Conservation (phyloP, 768 basidiomycete genomes). For the Boletales sp. region DNA sequence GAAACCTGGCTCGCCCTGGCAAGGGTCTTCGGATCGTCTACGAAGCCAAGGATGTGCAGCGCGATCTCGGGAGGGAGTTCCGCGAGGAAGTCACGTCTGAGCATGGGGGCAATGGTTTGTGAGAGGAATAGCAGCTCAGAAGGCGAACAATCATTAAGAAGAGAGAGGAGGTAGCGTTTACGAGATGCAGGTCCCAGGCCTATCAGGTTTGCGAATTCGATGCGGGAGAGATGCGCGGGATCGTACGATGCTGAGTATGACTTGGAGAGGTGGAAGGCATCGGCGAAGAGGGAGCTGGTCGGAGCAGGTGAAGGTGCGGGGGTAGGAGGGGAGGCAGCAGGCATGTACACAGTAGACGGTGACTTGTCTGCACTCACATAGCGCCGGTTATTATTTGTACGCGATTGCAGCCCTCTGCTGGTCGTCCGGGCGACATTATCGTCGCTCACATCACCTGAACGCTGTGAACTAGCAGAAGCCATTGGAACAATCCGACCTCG, state of each 20-base stretch:
- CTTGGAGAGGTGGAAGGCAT: constrained; percentile 19
- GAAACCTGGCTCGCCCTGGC: constrained; percentile 68
- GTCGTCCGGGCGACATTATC: constrained; percentile 6
- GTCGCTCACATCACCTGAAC: constrained; percentile 7
- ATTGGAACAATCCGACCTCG: constrained; percentile 2
- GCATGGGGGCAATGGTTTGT: constrained; percentile 56
- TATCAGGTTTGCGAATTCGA: constrained; percentile 30
- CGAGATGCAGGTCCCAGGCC: constrained; percentile 40
- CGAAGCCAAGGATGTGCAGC: constrained; percentile 68
- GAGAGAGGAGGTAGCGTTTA: constrained; percentile 47
- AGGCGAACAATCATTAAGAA: constrained; percentile 53
- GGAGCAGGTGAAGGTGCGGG: constrained; percentile 58
- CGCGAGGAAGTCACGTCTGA: constrained; percentile 57
- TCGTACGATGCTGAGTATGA: constrained; percentile 13
- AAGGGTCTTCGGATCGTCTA: constrained; percentile 73
- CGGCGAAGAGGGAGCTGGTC: constrained; percentile 45
- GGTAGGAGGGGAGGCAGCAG: constrained; percentile 55
- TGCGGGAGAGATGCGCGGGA: constrained; percentile 25
- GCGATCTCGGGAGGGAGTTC: constrained; percentile 69
- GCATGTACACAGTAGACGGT: constrained; percentile 44
- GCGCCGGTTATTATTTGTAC: constrained; percentile 12
- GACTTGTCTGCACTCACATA: constrained; percentile 14
- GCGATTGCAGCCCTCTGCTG: constrained; percentile 10
- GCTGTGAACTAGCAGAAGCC: constrained; percentile 7
- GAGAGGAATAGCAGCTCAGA: constrained; percentile 67